Conservation (phyloP, 352 stramenopile genomes). For the Globisporangium irregulare region DNA sequence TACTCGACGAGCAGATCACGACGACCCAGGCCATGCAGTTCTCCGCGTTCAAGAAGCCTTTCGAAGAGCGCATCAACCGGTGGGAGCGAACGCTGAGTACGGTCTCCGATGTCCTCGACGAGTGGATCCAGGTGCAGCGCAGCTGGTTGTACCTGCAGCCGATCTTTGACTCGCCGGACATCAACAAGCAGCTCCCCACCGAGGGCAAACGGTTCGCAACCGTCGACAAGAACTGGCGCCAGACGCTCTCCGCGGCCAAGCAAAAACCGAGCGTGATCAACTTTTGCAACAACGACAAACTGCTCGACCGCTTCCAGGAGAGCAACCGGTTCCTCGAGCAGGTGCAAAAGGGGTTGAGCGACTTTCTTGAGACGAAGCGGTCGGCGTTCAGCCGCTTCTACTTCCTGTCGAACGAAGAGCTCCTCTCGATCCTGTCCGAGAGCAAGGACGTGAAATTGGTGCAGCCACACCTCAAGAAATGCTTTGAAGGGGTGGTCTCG, state of each 20-base stretch:
- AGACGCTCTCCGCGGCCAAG: conserved; percentile 86
- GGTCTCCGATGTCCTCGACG: conserved; percentile 92
- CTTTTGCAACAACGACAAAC: conserved; percentile 92
- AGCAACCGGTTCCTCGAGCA: conserved; percentile 94
- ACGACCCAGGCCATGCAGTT: conserved; percentile 96
- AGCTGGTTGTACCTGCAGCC: conserved; percentile 96
- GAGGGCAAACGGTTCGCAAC: conserved; percentile 94
- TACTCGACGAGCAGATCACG: conserved; percentile 95
- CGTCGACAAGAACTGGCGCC: conserved; percentile 95
- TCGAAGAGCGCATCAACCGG: conserved; percentile 91
- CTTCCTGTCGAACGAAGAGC: conserved; percentile 94
- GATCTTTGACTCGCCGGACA: conserved; percentile 95
- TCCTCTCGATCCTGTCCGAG: conserved; percentile 94
- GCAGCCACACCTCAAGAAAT: conserved; percentile 94
- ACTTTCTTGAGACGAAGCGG: conserved; percentile 95
- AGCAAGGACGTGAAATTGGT: conserved; percentile 95
- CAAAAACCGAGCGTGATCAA: conserved; percentile 82
- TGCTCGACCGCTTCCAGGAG: conserved; percentile 91
- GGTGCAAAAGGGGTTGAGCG: conserved; percentile 93
- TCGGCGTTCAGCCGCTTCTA: conserved; percentile 93
- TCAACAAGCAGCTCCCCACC: conserved; percentile 94
- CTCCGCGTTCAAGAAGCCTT: conserved; percentile 93
- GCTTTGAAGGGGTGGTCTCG: conserved; percentile 93
- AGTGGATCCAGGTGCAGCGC: conserved; percentile 93
- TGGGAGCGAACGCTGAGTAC: conserved; percentile 89